Base-by-base conservation (phyloP, 179 eudicot genomes). In the Beta macrorhiza region DNA sequence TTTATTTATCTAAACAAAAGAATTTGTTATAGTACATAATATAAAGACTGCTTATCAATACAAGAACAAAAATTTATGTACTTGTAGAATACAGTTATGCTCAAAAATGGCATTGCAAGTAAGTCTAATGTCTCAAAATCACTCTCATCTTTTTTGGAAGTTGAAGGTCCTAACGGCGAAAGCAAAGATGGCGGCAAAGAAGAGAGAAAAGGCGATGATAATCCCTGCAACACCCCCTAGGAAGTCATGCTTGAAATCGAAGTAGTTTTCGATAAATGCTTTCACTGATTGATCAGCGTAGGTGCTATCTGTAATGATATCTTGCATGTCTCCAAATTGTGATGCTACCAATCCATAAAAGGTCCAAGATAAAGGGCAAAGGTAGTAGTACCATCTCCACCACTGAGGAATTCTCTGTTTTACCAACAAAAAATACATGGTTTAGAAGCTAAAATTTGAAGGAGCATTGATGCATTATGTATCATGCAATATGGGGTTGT, bases 311-410 rank as follows among this genome's bases (percentile, higher is more conserved):
- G 52, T 13, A 11, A 85, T 42, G 0, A 0, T 20, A 22, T 14
- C 67, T 15, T 65, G 57, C 58, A 83, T 2, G 69, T 87, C 86
- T 22, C 89, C 87, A 32, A 80, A 85, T 47, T 87, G 89, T 17
- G 89, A 87, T 49, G 82, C 62, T 11, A 85, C 83, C 58, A 87
- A 72, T 14, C 89, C 89, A 22, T 87, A 82, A 14, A 87, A 76
- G 29, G 87, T 87, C 86, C 87, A 87, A 0, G 81, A 69, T 59
- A 87, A 70, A 0, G 89, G 89, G 49, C 86, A 82, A 2, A 78
- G 17, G 84, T 86, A 82, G 79, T 85, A 85, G 77, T 80, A 87
- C 89, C 89, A 87, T 83, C 86, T 87, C 89, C 89, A 87, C 89
- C 89, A 87, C 37, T 73, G 53, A 3, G 87, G 89, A 25, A 87